These are phyloP conservation scores for Stereum hirsutum DNA, from an alignment of 1,284 basidiomycete genomes.

Conservation along the genomic window DNA sequence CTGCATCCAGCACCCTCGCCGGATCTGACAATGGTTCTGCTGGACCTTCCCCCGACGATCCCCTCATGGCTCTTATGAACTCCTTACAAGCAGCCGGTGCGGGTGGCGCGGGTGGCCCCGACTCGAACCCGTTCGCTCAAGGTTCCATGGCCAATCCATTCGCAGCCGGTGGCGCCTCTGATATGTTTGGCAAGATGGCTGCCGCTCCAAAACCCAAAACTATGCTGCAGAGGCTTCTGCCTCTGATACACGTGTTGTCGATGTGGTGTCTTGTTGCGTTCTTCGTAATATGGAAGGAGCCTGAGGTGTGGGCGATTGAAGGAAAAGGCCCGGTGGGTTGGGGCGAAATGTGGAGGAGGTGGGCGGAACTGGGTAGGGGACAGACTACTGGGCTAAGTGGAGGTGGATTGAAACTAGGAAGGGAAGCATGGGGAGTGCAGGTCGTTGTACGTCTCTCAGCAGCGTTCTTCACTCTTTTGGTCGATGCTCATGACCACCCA, in stretches of 20 bases:
- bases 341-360: slow-evolving; percentile 39
- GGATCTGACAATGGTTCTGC: slow-evolving; percentile 1
- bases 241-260: slow-evolving; percentile 51
- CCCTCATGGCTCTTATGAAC: slow-evolving; percentile 23
- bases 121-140: not conserved
- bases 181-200: no score
- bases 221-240: slow-evolving; percentile 49
- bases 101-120: not conserved
- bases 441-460: no score
- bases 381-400: slow-evolving; percentile 10
- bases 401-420: no score
- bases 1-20: not conserved
- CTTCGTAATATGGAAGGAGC: slow-evolving; percentile 60
- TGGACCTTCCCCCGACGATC: slow-evolving; percentile 17
- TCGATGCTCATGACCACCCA: not conserved
- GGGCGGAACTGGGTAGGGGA: slow-evolving; percentile 39
- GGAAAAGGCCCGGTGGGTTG: slow-evolving; percentile 12
- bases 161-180: slow-evolving; percentile 9
- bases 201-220: slow-evolving; percentile 27
- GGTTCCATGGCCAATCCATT: not conserved
- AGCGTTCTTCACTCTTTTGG: slow-evolving; percentile 17
- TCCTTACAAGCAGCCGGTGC: slow-evolving; percentile 14
- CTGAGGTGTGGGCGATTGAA: slow-evolving; percentile 29
- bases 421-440: slow-evolving; percentile 38
- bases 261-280: slow-evolving; percentile 57